Evolutionary conservation across 2,329 filamentous ascomycete species (phyloP).

Genomic region (Orbilia quercus): DNA sequence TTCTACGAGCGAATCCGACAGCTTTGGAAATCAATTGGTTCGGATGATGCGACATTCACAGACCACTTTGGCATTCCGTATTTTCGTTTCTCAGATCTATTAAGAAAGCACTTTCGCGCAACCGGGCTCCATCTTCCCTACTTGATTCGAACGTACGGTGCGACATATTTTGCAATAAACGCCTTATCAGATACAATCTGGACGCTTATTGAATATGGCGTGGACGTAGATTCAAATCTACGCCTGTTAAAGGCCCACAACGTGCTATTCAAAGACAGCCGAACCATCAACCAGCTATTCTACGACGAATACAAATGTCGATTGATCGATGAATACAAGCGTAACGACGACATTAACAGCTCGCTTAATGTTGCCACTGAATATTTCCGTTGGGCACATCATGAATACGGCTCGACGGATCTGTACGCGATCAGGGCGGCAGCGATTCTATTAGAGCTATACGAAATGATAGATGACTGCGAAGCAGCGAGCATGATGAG

Average conservation of each 20-base stretch:
- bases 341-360: too few relatives aligned
- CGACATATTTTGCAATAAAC: background rate
- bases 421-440: too few relatives aligned
- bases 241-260: too few relatives aligned
- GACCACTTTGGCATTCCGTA: background rate
- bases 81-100: background rate
- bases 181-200: background rate
- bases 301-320: too few relatives aligned
- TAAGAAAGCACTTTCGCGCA: background rate
- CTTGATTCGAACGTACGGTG: constrained; percentile 4
- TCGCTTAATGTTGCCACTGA: too few relatives aligned
- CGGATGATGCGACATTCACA: constrained; percentile 6
- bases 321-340: too few relatives aligned
- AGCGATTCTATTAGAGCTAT: background rate
- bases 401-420: too few relatives aligned
- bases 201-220: background rate
- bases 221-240: background rate
- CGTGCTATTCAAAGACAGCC: too few relatives aligned
- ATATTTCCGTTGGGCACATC: too few relatives aligned
- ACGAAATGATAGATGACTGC: background rate
- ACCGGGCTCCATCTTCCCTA: constrained; percentile 2
- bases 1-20: constrained; percentile 10
- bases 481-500: background rate
- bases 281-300: too few relatives aligned
- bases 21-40: constrained; percentile 1